Evolutionary conservation across 768 basidiomycete genomes (phyloP), one percentile per base, ranked within the genome.

Genomic region (Lentinula edodes): DNA sequence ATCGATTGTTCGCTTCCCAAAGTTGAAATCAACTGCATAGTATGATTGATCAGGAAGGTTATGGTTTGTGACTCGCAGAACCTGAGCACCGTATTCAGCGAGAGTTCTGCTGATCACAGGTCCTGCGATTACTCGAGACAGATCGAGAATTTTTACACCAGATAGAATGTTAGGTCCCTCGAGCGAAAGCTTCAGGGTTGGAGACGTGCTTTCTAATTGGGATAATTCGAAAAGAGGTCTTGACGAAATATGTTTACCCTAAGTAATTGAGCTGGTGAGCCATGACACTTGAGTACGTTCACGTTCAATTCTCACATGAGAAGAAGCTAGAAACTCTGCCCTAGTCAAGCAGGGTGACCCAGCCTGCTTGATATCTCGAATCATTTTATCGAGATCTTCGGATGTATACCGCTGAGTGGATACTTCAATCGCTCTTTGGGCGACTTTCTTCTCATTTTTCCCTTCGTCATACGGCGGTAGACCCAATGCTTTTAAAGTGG

Each of bases 11-110:
- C 59, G 51, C 23, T 60, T 60, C 5, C 59, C 59, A 23, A 51
- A 60, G 28, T 43, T 52, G 50, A 60, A 52, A 41, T 60, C 59
- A 7, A 60, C 48, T 2, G 48, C 51, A 42, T 52, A 60, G 13
- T 60, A 51, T 34, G 59, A 38, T 13, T 52, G 51, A 32, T 60
- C 59, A 16, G 59, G 59, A 42, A 60, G 59, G 35, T 60, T 52
- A 9, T 34, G 59, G 38, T 15, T 52, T 10, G 59, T 60, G 8
- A 60, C 39, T 12, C 59, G 48, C 8, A 60, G 5, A 38, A 60
- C 28, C 16, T 52, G 23, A 13, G 59, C 59, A n/a, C 59, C 59
- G 2, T 60, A 52, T 52, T 60, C 59, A 36, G 50, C 59, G 13
- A 60, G 59, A 6, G 59, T 60, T 4, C 59, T 36, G 34, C 15